Percentiles rank a stretch among this genome's conserved stretches.
Evolutionary conservation across 768 basidiomycete species (phyloP).

Genomic region (Neoboletus magnificus): DNA sequence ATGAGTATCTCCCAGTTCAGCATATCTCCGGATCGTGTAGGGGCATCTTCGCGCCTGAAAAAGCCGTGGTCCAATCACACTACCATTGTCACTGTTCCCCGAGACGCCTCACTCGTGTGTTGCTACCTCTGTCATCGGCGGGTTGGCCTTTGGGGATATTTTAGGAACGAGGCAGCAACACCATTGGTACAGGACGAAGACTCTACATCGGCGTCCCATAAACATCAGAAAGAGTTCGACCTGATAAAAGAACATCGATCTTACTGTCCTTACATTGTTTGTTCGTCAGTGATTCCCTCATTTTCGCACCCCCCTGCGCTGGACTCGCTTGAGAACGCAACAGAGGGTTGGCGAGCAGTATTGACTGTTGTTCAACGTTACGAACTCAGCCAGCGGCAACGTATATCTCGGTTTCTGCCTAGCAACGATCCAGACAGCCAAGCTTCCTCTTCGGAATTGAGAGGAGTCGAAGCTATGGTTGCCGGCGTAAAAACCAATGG

Average conservation of each 20-base stretch:
- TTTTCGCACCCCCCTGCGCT: conserved; percentile 34
- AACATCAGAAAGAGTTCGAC: conserved; percentile 55
- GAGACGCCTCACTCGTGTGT: conserved; percentile 54
- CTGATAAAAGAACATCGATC: conserved; percentile 78
- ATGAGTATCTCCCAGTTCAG: conserved; percentile 21
- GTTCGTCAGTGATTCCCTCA: conserved; percentile 62
- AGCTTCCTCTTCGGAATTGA: conserved; percentile 35
- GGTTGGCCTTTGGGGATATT: conserved; percentile 75
- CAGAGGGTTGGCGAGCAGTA: conserved; percentile 85
- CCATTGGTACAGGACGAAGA: conserved; percentile 10
- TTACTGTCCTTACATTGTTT: conserved; percentile 81
- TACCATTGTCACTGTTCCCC: conserved; percentile 1
- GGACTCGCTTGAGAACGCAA: conserved; percentile 23
- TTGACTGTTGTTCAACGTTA: conserved; percentile 64
- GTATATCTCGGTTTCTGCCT: conserved; percentile 32
- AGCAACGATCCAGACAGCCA: conserved; percentile 24
- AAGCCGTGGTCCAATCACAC: neutral
- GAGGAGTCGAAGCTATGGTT: conserved; percentile 70
- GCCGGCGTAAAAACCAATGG: conserved; percentile 71
- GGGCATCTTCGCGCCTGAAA: conserved; percentile 8
- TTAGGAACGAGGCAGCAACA: conserved; percentile 21
- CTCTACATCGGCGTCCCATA: conserved; percentile 18
- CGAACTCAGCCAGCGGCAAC: conserved; percentile 57
- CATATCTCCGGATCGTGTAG: conserved; percentile 13
- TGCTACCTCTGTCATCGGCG: conserved; percentile 75